Percentiles rank a stretch among this genome's conserved stretches.
Evolutionary conservation across 1,139 yeast genomes (phyloP).

Genomic region (Yamadazyma sp.): DNA sequence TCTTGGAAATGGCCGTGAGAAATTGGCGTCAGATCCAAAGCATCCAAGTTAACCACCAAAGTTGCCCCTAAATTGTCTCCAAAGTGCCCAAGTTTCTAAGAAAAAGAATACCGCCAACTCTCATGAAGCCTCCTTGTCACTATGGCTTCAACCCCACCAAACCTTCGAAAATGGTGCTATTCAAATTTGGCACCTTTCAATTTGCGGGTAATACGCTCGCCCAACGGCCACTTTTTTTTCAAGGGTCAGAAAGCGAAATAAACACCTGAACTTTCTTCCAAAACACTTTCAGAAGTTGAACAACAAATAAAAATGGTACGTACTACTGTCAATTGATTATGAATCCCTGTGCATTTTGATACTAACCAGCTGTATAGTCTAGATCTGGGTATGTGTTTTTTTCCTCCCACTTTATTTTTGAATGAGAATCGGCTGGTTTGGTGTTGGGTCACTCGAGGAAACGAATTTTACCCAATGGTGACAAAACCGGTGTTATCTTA

Average conservation of each 20-base stretch:
- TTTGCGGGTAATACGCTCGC: constrained; percentile 7
- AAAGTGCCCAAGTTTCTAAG: too few species aligned
- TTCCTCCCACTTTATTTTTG: neutral
- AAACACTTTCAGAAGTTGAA: neutral
- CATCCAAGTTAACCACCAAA: neutral
- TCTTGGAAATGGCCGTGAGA: too few species aligned
- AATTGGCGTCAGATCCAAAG: too few species aligned
- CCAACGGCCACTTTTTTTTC: constrained; percentile 4
- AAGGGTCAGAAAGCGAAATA: constrained; percentile 9
- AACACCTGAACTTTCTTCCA: constrained; percentile 3
- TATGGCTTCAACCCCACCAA: neutral
- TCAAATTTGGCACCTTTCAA: too few species aligned
- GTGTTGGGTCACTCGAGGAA: neutral
- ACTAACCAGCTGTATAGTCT: constrained; percentile 36
- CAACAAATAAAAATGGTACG: constrained; percentile 9
- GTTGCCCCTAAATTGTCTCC: too few species aligned
- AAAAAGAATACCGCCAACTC: too few species aligned
- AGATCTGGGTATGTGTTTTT: constrained; percentile 62
- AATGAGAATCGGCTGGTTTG: neutral
- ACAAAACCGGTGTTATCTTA: too few species aligned
- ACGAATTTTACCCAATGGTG: neutral
- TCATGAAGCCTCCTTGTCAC: neutral
- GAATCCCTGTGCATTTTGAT: neutral
- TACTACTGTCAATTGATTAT: neutral
- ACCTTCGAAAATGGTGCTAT: too few species aligned